A percentile compares a stretch with the other conserved stretches of the same genome.
Evolutionary conservation across 805 yeast species (phyloP).

Genomic region (Millerozyma acaciae): DNA sequence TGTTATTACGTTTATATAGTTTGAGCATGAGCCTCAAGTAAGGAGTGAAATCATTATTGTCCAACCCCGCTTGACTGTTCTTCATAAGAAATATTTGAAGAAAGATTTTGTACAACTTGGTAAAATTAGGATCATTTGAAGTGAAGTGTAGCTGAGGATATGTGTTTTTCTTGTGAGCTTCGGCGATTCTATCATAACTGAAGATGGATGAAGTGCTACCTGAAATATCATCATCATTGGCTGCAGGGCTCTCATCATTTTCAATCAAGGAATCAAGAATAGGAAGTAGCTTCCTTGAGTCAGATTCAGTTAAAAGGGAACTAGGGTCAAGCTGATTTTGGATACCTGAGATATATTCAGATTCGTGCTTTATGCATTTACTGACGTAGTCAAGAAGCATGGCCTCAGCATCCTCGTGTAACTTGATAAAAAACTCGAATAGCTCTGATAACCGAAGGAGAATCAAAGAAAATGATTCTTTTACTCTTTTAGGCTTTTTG

Average conservation of each 20-base stretch:
- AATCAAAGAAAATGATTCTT: constrained; percentile 15
- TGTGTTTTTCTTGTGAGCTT: constrained; percentile 1
- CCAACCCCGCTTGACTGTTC: neutral
- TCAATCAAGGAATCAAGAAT: constrained; percentile 18
- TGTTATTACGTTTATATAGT: constrained; percentile 17
- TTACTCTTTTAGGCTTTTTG: constrained; percentile 13
- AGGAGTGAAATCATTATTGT: constrained; percentile 10
- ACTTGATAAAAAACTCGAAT: constrained; percentile 13
- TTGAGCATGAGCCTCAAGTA: constrained; percentile 19
- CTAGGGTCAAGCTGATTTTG: constrained; percentile 13
- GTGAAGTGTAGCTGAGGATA: constrained; percentile 14
- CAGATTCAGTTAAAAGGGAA: constrained; percentile 13
- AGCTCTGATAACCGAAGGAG: constrained; percentile 14
- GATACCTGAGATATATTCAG: constrained; percentile 12
- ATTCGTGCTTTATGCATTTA: constrained; percentile 18
- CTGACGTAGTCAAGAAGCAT: constrained; percentile 14
- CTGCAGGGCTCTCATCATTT: constrained; percentile 1
- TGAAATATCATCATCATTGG: constrained; percentile 9
- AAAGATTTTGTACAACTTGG: constrained; percentile 18
- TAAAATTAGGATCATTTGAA: constrained; percentile 16
- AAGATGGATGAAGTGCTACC: constrained; percentile 11
- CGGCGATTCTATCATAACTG: constrained; percentile 12
- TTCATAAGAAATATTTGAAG: constrained; percentile 20
- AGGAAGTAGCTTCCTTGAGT: constrained; percentile 18
- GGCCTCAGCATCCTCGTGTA: constrained; percentile 15